Evolutionary conservation across 2,329 filamentous ascomycete genomes (phyloP).

Genomic region (Cordyceps tenuipes): DNA sequence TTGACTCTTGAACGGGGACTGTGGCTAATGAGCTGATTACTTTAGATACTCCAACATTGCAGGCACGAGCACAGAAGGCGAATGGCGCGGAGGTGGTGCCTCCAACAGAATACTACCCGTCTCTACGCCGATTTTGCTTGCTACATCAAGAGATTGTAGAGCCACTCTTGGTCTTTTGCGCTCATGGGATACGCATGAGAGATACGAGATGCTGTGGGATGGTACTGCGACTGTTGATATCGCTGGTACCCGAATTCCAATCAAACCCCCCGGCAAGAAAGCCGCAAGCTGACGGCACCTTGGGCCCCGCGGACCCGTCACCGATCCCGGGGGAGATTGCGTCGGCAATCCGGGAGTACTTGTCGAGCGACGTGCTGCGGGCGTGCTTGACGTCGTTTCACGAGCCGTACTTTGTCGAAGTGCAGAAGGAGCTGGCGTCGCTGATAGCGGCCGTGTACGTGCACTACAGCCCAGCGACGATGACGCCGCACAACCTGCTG

Average conservation of each 20-base stretch:
- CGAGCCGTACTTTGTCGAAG: constrained; percentile 92
- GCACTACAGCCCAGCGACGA: constrained; percentile 61
- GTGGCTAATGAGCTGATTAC: neutral
- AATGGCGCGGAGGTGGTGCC: constrained; percentile 14
- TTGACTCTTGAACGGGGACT: neutral
- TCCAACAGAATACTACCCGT: constrained; percentile 37
- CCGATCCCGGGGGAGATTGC: constrained; percentile 45
- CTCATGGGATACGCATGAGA: constrained; percentile 79
- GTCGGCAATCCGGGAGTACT: constrained; percentile 74
- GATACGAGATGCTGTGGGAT: constrained; percentile 83
- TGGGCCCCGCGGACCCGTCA: constrained; percentile 27
- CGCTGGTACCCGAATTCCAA: constrained; percentile 71
- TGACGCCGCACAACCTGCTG: constrained; percentile 68
- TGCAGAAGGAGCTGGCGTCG: constrained; percentile 83
- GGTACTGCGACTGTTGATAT: constrained; percentile 78
- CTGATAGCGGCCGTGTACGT: constrained; percentile 81
- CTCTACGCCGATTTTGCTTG: constrained; percentile 76
- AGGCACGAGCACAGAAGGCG: constrained; percentile 17
- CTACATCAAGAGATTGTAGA: constrained; percentile 71
- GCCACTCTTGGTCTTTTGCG: constrained; percentile 84
- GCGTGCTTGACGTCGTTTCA: constrained; percentile 85
- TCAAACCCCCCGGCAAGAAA: constrained; percentile 21
- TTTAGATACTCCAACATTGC: constrained; percentile 25
- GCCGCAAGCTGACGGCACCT: constrained; percentile 11
- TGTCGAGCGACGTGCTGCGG: constrained; percentile 79